These are phyloP conservation scores for Osmanthus fragrans DNA, from an alignment of 257 asterid genomes.

Conservation along the genomic window DNA sequence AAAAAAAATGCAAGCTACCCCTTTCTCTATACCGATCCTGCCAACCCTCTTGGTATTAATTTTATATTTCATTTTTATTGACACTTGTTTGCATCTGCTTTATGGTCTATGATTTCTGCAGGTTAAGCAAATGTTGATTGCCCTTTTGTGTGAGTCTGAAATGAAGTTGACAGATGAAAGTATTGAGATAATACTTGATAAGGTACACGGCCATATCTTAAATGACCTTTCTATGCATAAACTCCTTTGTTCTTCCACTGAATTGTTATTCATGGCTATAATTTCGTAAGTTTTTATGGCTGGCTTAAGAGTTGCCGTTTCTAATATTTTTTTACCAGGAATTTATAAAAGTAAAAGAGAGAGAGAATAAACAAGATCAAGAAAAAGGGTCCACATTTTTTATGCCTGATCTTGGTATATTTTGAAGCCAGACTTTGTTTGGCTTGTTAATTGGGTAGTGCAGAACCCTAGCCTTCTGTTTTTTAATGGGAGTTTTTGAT, in stretches of 20 bases:
- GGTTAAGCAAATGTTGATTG: constrained; percentile 99
- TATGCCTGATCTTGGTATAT: neutral
- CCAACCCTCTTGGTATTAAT: neutral
- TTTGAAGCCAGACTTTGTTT: neutral
- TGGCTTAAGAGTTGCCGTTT: neutral
- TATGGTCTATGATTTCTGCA: constrained; percentile 40
- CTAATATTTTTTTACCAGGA: neutral
- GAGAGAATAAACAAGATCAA: too few species aligned
- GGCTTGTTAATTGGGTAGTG: neutral
- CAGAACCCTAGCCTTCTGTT: neutral
- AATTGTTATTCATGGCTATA: neutral
- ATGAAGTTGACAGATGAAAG: constrained; percentile 97
- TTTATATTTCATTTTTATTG: constrained; percentile 4
- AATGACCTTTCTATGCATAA: neutral
- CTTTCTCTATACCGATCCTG: neutral
- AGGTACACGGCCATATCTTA: constrained; percentile 22
- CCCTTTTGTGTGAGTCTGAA: constrained; percentile 86
- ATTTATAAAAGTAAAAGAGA: neutral
- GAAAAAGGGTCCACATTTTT: neutral
- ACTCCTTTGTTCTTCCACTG: neutral
- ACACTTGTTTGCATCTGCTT: constrained; percentile 24
- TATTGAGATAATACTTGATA: constrained; percentile 81
- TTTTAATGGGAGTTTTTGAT: neutral
- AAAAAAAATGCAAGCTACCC: neutral
- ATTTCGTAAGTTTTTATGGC: too few species aligned